Percentiles rank a stretch among this genome's conserved stretches.
These are phyloP conservation scores for Tylopilus balloui DNA, from an alignment of 768 basidiomycete species.

Conservation along the genomic window DNA sequence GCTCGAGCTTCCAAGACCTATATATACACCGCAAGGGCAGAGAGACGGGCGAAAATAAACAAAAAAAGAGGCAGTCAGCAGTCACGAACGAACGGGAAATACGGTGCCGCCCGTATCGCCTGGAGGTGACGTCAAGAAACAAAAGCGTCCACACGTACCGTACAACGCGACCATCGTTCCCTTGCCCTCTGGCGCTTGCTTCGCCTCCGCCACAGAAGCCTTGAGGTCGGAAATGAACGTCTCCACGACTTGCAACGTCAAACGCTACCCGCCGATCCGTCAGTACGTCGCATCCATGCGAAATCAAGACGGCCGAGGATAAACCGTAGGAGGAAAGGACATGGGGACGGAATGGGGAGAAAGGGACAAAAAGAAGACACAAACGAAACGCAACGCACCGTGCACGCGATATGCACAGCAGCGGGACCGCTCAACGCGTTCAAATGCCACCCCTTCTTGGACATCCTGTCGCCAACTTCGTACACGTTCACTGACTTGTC, in stretches of 20 bases:
- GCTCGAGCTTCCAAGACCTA: constrained; percentile 79
- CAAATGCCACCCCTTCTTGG: constrained; percentile 84
- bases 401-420: constrained; percentile 91
- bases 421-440: constrained; percentile 77
- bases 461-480: constrained; percentile 89
- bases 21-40: too few relatives aligned
- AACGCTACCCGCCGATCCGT: constrained; percentile 44
- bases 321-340: too few relatives aligned
- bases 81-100: too few relatives aligned
- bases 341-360: too few relatives aligned
- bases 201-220: constrained; percentile 69
- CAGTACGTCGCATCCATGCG: too few relatives aligned
- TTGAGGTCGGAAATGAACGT: constrained; percentile 82
- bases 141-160: constrained; percentile 53
- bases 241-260: constrained; percentile 75
- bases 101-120: too few relatives aligned
- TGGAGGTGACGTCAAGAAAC: too few relatives aligned
- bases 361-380: too few relatives aligned
- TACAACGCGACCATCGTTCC: constrained; percentile 92
- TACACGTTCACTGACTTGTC: constrained; percentile 57
- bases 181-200: constrained; percentile 53
- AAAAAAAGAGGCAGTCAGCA: too few relatives aligned
- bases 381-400: constrained; percentile 52
- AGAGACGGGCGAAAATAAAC: neutral
- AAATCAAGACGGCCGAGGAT: too few relatives aligned